Base-by-base conservation (phyloP, 768 basidiomycete species). In the Trametes elegans region DNA sequence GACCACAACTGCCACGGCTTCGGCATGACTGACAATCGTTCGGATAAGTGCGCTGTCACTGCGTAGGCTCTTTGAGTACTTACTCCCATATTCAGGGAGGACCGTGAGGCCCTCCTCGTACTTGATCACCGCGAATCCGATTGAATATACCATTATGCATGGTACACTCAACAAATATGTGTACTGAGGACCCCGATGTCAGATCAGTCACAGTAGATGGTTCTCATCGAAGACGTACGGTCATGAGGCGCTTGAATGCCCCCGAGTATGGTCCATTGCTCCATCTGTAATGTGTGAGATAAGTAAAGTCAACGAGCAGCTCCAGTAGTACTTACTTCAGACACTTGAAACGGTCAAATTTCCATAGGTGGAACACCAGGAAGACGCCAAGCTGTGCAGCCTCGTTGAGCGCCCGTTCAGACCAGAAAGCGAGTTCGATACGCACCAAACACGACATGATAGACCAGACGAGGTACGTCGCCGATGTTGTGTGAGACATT, bases 241-340 rank as follows among this genome's bases (percentile, higher is more conserved):
- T 92, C 90, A 93, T 92, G 66, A 92, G 64, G 24, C 91, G 82
- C 69, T 90, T 92, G 73, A 92, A 92, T 3, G 86, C 79, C n/a
- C 87, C 88, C 14, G 83, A 78, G 55, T 81, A 69, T 3, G 79
- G 77, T 1, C 84, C 86, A 26, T 78, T 79, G 62, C 84, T 81
- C 87, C 87, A 90, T 66, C 88, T 89, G n/a, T 23, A n/a, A 27
- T 14, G 54, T 32, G 23, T 29, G 31, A 27, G 8, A 16, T 39
- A 21, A 24, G 35, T 23, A 7, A 38, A 10, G 11, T 9, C 28
- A 8, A 21, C n/a, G 34, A n/a, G n/a, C 9, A 5, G 3, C 8
- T 38, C 1, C 14, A 11, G 36, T 1, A 5, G 7, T 7, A 64
- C 79, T 59, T 55, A 87, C 87, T 64, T 83, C 49, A 91, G 66